Conservation (phyloP, 2,329 filamentous ascomycete species). For the Aspergillus jensenii region DNA sequence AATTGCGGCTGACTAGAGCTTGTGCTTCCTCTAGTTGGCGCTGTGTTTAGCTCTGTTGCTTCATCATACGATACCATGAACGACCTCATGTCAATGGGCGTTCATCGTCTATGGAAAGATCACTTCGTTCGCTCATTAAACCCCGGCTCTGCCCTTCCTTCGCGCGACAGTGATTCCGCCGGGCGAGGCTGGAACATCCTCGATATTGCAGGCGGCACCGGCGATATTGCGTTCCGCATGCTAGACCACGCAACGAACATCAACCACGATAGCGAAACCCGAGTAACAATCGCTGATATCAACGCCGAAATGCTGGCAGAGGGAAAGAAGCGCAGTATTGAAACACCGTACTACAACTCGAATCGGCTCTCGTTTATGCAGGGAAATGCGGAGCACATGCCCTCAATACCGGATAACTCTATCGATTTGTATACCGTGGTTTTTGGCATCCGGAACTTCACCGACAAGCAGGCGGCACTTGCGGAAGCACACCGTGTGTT, state of each 20-base stretch:
- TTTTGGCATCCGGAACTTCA: constrained; percentile 97
- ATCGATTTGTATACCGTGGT: constrained; percentile 96
- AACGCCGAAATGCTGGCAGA: constrained; percentile 93
- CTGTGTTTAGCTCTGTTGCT: constrained; percentile 93
- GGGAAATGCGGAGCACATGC: constrained; percentile 81
- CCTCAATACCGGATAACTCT: constrained; percentile 63
- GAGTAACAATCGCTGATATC: constrained; percentile 92
- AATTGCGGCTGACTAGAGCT: background rate
- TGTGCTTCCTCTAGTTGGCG: constrained; percentile 62
- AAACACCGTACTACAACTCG: constrained; percentile 59
- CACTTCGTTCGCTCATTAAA: constrained; percentile 91
- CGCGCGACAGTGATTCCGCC: constrained; percentile 28
- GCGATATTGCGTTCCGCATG: constrained; percentile 96
- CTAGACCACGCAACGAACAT: constrained; percentile 81
- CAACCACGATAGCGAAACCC: constrained; percentile 75
- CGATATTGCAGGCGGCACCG: constrained; percentile 94
- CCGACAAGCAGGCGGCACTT: constrained; percentile 80
- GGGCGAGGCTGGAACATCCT: constrained; percentile 70
- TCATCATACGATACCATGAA: constrained; percentile 98
- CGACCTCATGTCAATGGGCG: constrained; percentile 96
- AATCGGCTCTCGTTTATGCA: constrained; percentile 71
- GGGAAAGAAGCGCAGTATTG: constrained; percentile 72
- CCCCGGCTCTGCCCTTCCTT: constrained; percentile 62
- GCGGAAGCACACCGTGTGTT: constrained; percentile 83
- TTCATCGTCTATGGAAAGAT: constrained; percentile 96